Conservation (phyloP, 2,329 filamentous ascomycete genomes). For the Exophiala spinifera region DNA sequence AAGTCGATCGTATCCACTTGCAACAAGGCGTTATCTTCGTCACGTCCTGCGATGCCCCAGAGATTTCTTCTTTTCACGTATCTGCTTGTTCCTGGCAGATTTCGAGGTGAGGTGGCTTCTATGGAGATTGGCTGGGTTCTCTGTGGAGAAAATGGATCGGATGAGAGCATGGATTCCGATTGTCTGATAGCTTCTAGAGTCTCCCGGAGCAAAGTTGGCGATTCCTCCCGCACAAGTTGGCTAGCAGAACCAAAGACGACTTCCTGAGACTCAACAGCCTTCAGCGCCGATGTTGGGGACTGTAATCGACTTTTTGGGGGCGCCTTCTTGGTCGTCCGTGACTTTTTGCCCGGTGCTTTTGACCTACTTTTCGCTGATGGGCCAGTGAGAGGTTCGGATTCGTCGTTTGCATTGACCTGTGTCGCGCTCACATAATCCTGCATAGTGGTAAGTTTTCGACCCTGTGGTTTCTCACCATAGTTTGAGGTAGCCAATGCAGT, state of each 20-base stretch:
- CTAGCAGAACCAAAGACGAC: slow-evolving; percentile 85
- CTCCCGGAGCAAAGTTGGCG: slow-evolving; percentile 62
- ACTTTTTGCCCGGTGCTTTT: slow-evolving; percentile 12
- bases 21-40: slow-evolving; percentile 62
- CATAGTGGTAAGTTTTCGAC: slow-evolving; percentile 36
- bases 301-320: slow-evolving; percentile 52
- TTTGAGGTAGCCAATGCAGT: slow-evolving; percentile 73
- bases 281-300: slow-evolving; percentile 66
- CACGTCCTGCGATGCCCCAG: slow-evolving; percentile 69
- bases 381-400: not conserved
- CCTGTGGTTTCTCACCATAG: slow-evolving; percentile 50
- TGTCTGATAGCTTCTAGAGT: slow-evolving; percentile 60
- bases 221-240: slow-evolving; percentile 71
- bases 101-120: slow-evolving; percentile 29
- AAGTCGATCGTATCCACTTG: slow-evolving; percentile 62
- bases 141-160: slow-evolving; percentile 21
- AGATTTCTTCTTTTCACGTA: slow-evolving; percentile 46
- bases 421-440: slow-evolving; percentile 47
- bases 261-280: slow-evolving; percentile 65
- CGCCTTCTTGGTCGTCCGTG: slow-evolving; percentile 28
- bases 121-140: slow-evolving; percentile 21
- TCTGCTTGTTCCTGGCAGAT: slow-evolving; percentile 33
- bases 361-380: slow-evolving; percentile 13
- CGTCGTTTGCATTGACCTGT: slow-evolving; percentile 13
- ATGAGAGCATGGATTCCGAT: slow-evolving; percentile 46